Conservation (phyloP, 305 asterid species). For the Petunia hybrid region DNA sequence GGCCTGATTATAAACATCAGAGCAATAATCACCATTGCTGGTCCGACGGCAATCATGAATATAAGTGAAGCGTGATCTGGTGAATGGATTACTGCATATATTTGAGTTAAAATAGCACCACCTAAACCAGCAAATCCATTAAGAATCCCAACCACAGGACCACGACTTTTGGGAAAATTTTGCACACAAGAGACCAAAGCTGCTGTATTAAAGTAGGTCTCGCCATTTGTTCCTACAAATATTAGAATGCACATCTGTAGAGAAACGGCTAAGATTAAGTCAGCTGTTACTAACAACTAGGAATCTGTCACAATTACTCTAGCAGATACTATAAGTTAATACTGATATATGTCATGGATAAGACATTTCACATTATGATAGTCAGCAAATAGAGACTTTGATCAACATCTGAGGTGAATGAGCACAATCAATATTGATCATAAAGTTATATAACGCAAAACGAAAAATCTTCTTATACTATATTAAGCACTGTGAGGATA, state of each 20-base stretch:
- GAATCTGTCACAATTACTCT: not conserved
- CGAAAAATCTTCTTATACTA: not conserved
- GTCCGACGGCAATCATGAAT: slow-evolving; percentile 61
- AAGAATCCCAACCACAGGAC: slow-evolving; percentile 62
- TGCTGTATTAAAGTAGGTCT: slow-evolving; percentile 60
- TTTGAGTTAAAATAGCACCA: slow-evolving; percentile 59
- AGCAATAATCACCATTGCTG: slow-evolving; percentile 52
- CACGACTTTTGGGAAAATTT: slow-evolving; percentile 60
- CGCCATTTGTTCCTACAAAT: slow-evolving; percentile 64
- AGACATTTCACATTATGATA: not conserved
- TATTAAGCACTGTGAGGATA: not conserved
- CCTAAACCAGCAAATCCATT: slow-evolving; percentile 61
- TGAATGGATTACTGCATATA: slow-evolving; percentile 50
- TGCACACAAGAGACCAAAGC: slow-evolving; percentile 61
- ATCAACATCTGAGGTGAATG: slow-evolving; percentile 2
- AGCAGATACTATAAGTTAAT: not conserved
- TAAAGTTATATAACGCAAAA: not conserved
- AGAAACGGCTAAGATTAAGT: not conserved
- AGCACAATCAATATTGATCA: not conserved
- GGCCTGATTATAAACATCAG: slow-evolving; percentile 60
- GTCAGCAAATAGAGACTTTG: not conserved
- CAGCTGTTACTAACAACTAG: not conserved
- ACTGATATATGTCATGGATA: not conserved
- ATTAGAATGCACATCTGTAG: slow-evolving; percentile 58
- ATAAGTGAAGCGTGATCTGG: slow-evolving; percentile 60